Evolutionary conservation across 352 stramenopile species (phyloP).

Genomic region (Phytophthora pisi): DNA sequence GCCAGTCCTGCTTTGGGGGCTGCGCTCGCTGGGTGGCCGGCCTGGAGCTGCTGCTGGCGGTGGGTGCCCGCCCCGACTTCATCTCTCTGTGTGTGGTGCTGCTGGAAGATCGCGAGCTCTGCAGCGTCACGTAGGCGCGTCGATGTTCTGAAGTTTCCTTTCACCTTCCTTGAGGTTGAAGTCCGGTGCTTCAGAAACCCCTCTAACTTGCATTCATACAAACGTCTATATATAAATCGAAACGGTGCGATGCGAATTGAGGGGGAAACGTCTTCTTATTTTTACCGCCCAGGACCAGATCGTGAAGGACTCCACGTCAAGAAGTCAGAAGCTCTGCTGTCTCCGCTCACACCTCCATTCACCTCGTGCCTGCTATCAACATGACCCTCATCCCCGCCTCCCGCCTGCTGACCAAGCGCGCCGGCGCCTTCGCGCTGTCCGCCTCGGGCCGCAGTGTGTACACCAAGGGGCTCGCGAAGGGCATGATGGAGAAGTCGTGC

Average conservation of each 20-base stretch:
- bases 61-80: conserved; percentile 5
- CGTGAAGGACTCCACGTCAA: background rate
- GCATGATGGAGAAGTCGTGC: conserved; percentile 94
- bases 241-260: conserved; percentile 7
- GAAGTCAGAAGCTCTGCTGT: background rate
- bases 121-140: conserved; percentile 3
- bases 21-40: conserved; percentile 14
- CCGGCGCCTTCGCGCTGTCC: conserved; percentile 17
- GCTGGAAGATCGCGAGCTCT: background rate
- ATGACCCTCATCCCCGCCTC: conserved; percentile 30
- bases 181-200: conserved; percentile 2
- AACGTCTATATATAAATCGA: conserved; percentile 8
- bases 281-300: conserved; percentile 5
- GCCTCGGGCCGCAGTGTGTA: conserved; percentile 57
- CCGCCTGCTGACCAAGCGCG: conserved; percentile 29
- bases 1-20: conserved; percentile 38
- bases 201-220: conserved; percentile 16
- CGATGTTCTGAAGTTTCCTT: conserved; percentile 9
- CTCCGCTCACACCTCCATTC: conserved; percentile 13
- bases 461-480: conserved; percentile 83
- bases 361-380: background rate
- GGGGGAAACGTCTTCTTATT: conserved; percentile 11
- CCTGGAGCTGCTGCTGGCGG: conserved; percentile 9
- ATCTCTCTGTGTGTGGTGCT: conserved; percentile 8
- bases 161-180: conserved; percentile 20